phyloP scores from a whole-genome alignment of 257 asterid genomes.

The Prunella vulgaris region DNA sequence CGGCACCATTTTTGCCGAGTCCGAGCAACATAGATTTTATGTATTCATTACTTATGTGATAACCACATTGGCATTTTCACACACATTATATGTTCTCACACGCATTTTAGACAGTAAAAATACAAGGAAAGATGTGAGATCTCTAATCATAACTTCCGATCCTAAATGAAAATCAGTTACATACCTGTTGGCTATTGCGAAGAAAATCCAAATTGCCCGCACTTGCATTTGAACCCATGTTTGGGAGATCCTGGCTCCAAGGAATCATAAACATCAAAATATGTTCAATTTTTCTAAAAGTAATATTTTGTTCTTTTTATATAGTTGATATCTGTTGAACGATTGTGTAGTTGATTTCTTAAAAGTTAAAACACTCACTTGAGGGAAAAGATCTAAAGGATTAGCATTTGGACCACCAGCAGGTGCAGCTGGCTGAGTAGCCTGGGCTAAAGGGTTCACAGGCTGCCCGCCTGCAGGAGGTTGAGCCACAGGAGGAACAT shows the following conservation, averaged over 20 bases:
- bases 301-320: neutral
- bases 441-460: slow-evolving; percentile 45
- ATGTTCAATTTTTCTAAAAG: neutral
- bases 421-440: slow-evolving; percentile 53
- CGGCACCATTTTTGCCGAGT: no score
- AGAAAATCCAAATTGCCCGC: slow-evolving; percentile 79
- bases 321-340: slow-evolving; percentile 53
- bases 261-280: slow-evolving; percentile 15
- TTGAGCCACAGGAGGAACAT: slow-evolving; percentile 52
- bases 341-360: slow-evolving; percentile 27
- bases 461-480: slow-evolving; percentile 44
- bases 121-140: neutral
- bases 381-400: slow-evolving; percentile 87
- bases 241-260: slow-evolving; percentile 68
- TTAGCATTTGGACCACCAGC: slow-evolving; percentile 76
- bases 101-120: neutral
- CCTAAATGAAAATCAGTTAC: neutral
- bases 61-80: neutral
- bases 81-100: neutral
- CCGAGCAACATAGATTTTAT: no score
- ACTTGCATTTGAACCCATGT: slow-evolving; percentile 57
- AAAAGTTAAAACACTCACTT: slow-evolving; percentile 34
- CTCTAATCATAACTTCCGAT: slow-evolving; percentile 5
- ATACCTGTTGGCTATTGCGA: slow-evolving; percentile 82
- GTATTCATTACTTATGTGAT: neutral